These are phyloP conservation scores for Xylaria sp. DNA, from an alignment of 2,329 filamentous ascomycete genomes.

Conservation along the genomic window DNA sequence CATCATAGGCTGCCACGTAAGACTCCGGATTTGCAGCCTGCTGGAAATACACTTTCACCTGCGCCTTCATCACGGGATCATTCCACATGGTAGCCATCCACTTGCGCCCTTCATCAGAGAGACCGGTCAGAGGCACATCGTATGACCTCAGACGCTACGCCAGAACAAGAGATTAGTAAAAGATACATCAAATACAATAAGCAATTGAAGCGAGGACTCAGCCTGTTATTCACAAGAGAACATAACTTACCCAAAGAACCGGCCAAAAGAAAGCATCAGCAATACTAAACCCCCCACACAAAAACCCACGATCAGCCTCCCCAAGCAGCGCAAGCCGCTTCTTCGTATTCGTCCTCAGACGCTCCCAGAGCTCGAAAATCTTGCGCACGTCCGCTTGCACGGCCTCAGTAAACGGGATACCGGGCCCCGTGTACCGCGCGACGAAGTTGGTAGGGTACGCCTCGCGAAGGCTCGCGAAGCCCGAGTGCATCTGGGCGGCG, in stretches of 20 bases:
- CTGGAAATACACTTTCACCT: conserved; percentile 44
- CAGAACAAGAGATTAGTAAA: background rate
- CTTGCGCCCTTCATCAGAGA: conserved; percentile 41
- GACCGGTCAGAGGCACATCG: conserved; percentile 44
- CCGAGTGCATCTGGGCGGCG: conserved; percentile 60
- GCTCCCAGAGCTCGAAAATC: conserved; percentile 44
- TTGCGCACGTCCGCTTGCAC: conserved; percentile 40
- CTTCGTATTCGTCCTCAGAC: conserved; percentile 37
- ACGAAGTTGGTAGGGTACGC: conserved; percentile 58
- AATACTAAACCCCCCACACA: conserved; percentile 48
- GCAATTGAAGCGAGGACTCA: background rate
- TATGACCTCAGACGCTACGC: conserved; percentile 45
- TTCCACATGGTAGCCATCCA: conserved; percentile 50
- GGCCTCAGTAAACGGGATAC: conserved; percentile 40
- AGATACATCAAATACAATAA: background rate
- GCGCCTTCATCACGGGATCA: conserved; percentile 41
- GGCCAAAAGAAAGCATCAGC: conserved; percentile 51
- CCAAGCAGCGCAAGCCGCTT: conserved; percentile 37
- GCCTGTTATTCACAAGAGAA: background rate
- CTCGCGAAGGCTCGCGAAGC: conserved; percentile 55
- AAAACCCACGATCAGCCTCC: conserved; percentile 43
- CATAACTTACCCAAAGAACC: conserved; percentile 42
- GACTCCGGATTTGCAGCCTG: conserved; percentile 44
- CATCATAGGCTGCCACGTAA: conserved; percentile 42
- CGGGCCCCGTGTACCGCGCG: conserved; percentile 41